Evolutionary conservation across 139 green algal species (phyloP), one percentile per base, ranked within the genome.

Genomic region (Coccomyxa sp.): DNA sequence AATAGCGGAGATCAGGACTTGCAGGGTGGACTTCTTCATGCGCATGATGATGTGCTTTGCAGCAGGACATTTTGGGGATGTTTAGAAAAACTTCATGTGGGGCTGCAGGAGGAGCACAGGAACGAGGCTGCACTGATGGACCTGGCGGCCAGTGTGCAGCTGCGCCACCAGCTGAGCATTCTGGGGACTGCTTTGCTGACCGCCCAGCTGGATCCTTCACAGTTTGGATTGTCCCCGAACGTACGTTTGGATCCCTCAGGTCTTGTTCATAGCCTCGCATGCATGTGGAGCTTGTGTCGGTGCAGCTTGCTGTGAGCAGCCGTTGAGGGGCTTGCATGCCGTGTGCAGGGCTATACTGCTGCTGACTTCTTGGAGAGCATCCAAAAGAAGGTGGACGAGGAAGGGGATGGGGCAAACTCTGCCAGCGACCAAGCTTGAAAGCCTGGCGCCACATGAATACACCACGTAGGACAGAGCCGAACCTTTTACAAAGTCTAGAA

Each of bases 311-410:
- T 51, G 3, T 7, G 38, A 51, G 38, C 38, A 51, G 38, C 38
- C 3, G 38, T 51, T 51, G 38, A 51, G 38, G 38, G 38, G 38
- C n/a, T 51, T 51, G 38, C 38, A 51, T 51, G 38, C 63, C 21
- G 21, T 71, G 63, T n/a, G n/a, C 71, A 77, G 71, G 78, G 78
- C 17, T 82, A 74, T 38, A 57, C 51, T 23, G 78, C 71, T 17
- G 78, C 28, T 17, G 78, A 71, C 17, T 82, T 82, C 57, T 31
- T 82, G 51, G 27, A 68, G 78, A 30, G 25, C 27, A 67, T 82
- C 18, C 78, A 82, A 57, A 28, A 16, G 45, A 28, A 66, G 45
- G 78, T 71, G 1, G 78, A 82, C 51, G 27, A 28, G 27, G 78
- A 82, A 21, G 23, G 27, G 66, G 38, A 51, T 51, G 38, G 3